Percentiles rank a stretch among this genome's conserved stretches.
Conservation (phyloP, 2,329 filamentous ascomycete genomes). For the Colletotrichum sp. region DNA sequence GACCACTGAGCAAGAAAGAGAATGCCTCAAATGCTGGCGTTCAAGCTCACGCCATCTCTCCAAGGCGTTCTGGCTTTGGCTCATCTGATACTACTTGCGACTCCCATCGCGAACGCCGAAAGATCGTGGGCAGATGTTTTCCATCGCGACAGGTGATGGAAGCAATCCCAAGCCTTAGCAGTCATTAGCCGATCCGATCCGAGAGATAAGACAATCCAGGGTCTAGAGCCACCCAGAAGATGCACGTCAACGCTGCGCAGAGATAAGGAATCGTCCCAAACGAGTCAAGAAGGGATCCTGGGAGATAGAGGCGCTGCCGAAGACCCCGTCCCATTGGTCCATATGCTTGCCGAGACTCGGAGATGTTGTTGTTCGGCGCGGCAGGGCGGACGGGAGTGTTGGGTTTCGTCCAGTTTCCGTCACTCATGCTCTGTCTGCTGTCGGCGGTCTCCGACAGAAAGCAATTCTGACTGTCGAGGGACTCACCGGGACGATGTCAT, state of each 20-base stretch:
- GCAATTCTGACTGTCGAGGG: neutral
- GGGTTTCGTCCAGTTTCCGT: neutral
- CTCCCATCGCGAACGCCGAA: neutral
- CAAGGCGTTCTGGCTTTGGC: neutral
- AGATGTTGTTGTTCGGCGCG: neutral
- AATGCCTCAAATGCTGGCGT: neutral
- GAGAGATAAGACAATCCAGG: neutral
- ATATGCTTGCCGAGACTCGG: conserved; percentile 6
- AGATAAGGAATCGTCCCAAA: conserved; percentile 14
- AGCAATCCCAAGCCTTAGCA: neutral
- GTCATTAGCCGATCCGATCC: neutral
- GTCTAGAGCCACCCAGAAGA: neutral
- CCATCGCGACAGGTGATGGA: neutral
- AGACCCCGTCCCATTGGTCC: conserved; percentile 1
- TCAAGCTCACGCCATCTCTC: neutral
- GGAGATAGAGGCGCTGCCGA: neutral
- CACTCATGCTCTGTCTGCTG: neutral
- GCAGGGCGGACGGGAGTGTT: neutral
- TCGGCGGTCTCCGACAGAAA: conserved; percentile 12
- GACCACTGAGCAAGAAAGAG: neutral
- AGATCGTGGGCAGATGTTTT: neutral
- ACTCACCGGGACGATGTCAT: neutral
- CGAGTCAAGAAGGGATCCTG: neutral
- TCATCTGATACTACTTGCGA: neutral
- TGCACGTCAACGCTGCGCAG: neutral